A percentile compares a stretch with the other conserved stretches of the same genome.
phyloP scores from a whole-genome alignment of 2,329 filamentous ascomycete species.

The Ophiostoma ulmi region DNA sequence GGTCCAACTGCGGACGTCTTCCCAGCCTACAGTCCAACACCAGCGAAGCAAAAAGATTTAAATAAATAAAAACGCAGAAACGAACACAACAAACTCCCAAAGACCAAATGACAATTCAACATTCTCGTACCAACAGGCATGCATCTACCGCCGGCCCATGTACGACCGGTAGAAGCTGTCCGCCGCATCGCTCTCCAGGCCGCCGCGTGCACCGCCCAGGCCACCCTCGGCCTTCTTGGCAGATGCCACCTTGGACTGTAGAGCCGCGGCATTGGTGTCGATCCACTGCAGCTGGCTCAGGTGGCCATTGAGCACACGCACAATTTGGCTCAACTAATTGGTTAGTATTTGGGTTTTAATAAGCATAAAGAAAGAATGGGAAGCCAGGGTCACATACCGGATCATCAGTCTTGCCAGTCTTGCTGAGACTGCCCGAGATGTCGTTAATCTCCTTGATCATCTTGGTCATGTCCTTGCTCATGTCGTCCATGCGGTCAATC shows the following conservation, averaged over 20 bases:
- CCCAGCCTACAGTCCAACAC: background rate
- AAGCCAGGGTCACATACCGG: constrained; percentile 55
- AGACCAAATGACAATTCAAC: background rate
- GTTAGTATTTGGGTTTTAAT: constrained; percentile 17
- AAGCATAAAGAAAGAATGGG: background rate
- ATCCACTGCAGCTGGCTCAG: constrained; percentile 90
- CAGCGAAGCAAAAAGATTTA: background rate
- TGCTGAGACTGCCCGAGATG: constrained; percentile 82
- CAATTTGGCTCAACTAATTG: constrained; percentile 82
- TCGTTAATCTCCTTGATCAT: constrained; percentile 99
- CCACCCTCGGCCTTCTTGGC: constrained; percentile 74
- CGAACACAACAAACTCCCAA: background rate
- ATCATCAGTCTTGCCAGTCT: constrained; percentile 81
- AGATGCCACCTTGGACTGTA: constrained; percentile 75
- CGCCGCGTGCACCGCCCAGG: constrained; percentile 53
- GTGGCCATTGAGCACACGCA: constrained; percentile 89
- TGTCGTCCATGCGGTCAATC: constrained; percentile 83
- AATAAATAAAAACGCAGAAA: background rate
- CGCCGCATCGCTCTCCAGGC: constrained; percentile 63
- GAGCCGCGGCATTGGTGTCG: constrained; percentile 72
- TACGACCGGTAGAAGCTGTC: constrained; percentile 91
- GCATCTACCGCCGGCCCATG: constrained; percentile 61
- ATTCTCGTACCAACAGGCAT: background rate
- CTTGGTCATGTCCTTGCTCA: constrained; percentile 84
- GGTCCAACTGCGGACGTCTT: background rate